Percentiles rank a stretch among this genome's conserved stretches.
phyloP scores from a whole-genome alignment of 306 rosid species.

The Leucaena leucocephala region DNA sequence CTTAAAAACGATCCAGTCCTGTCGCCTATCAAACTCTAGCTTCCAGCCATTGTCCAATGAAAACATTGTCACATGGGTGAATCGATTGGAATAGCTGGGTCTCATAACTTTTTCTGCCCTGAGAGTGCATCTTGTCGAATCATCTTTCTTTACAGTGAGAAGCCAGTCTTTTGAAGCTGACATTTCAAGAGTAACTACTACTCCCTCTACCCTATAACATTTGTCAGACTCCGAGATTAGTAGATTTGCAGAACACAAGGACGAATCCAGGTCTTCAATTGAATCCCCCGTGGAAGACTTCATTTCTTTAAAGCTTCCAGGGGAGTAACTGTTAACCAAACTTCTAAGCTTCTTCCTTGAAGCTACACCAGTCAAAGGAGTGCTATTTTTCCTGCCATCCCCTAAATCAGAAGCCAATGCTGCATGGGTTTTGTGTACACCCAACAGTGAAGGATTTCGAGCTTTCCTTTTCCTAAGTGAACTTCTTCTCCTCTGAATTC shows the following conservation, averaged over 20 bases:
- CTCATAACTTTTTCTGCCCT: slow-evolving; percentile 67
- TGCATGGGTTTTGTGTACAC: slow-evolving; percentile 47
- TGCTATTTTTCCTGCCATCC: slow-evolving; percentile 44
- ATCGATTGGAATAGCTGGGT: slow-evolving; percentile 54
- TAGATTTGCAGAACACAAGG: slow-evolving; percentile 58
- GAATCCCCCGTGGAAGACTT: slow-evolving; percentile 34
- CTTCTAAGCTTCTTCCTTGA: slow-evolving; percentile 49
- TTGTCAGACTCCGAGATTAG: slow-evolving; percentile 61
- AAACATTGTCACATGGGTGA: slow-evolving; percentile 56
- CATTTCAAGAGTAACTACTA: slow-evolving; percentile 47
- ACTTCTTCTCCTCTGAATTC: slow-evolving; percentile 59
- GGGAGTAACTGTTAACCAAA: slow-evolving; percentile 27
- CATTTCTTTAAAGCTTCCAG: slow-evolving; percentile 41
- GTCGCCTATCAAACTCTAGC: slow-evolving; percentile 65
- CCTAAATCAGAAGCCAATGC: slow-evolving; percentile 43
- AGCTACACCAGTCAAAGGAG: slow-evolving; percentile 33
- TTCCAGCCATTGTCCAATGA: slow-evolving; percentile 58
- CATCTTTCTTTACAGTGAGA: slow-evolving; percentile 70
- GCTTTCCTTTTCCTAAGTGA: slow-evolving; percentile 54
- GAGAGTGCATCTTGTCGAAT: slow-evolving; percentile 47
- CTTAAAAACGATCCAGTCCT: slow-evolving; percentile 68
- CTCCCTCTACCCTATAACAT: slow-evolving; percentile 63
- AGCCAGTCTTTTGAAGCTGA: slow-evolving; percentile 62
- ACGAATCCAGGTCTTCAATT: slow-evolving; percentile 34
- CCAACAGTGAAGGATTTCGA: slow-evolving; percentile 44